Percentiles rank a stretch among this genome's conserved stretches.
Conservation (phyloP, 2,329 filamentous ascomycete genomes). For the Clarireedia homoeocarpa region DNA sequence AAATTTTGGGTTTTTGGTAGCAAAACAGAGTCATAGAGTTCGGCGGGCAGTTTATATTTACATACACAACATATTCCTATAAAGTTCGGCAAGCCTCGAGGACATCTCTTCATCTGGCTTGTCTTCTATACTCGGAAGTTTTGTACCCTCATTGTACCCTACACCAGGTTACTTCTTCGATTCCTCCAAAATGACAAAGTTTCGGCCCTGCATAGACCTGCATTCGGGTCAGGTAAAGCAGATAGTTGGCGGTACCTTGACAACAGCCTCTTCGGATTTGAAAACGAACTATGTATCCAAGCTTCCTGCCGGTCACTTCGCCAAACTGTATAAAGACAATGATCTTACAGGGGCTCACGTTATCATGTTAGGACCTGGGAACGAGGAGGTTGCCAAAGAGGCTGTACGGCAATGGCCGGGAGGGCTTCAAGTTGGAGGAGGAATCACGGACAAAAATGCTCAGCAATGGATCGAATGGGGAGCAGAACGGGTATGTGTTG, state of each 20-base stretch:
- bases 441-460: slow-evolving; percentile 81
- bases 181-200: slow-evolving; percentile 66
- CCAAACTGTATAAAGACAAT: slow-evolving; percentile 70
- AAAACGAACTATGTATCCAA: slow-evolving; percentile 91
- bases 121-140: neutral
- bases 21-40: neutral
- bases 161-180: neutral
- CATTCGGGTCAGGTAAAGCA: slow-evolving; percentile 98
- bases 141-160: neutral
- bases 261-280: slow-evolving; percentile 55
- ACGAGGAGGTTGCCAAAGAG: slow-evolving; percentile 70
- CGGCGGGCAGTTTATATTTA: neutral
- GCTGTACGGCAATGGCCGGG: slow-evolving; percentile 72
- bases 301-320: slow-evolving; percentile 74
- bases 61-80: neutral
- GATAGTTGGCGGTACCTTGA: slow-evolving; percentile 91
- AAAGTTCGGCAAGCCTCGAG: neutral
- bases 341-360: slow-evolving; percentile 76
- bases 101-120: neutral
- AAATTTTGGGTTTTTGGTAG: neutral
- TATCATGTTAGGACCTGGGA: slow-evolving; percentile 90
- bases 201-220: slow-evolving; percentile 93
- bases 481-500: slow-evolving; percentile 67
- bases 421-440: slow-evolving; percentile 85
- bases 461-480: slow-evolving; percentile 78